Evolutionary conservation across 1,284 basidiomycete species (phyloP), one percentile per base, ranked within the genome.

Genomic region (Sanghuangporus weigelae): DNA sequence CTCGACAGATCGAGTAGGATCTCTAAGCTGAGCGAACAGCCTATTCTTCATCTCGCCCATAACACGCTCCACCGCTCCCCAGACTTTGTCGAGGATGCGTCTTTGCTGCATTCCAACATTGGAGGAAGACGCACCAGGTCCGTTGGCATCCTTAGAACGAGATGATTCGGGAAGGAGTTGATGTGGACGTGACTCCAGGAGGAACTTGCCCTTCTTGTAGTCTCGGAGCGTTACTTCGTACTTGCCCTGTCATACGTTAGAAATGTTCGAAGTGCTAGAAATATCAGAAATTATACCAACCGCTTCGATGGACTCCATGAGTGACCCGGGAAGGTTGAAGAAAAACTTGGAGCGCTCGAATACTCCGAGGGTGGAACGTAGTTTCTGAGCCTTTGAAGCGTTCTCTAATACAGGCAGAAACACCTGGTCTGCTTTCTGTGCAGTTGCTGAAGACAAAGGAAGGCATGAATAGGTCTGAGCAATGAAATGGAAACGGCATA

Each of bases 321-420:
- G 84, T 51, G 90, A 89, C 23, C 92, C 91, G 0, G 97, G 96
- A 21, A 99, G 82, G 72, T 98, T 98, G 84, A 99, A 99, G 75
- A 99, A 95, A 82, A 98, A 99, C 71, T 96, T 97, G 63, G 93
- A 96, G 55, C 95, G 85, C 69, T 99, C 96, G 69, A 99, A 98
- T 7, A 99, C 94, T 48, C 93, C 90, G 12, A 99, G 83, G 0
- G 97, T 98, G 0, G 90, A 93, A 31, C 95, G 87, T 8, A 99
- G 79, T 74, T 96, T 95, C 72, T 94, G 89, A 3, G 95, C 94
- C 73, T 98, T 99, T 62, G 94, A 89, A 3, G 95, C 89, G 69
- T 98, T 98, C 73, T 99, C 96, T 42, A 99, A 81, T 11, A 98
- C 93, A 0, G 97, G 97, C 1, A 98, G 84, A 74, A 97, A 99